Percentiles rank a stretch among this genome's conserved stretches.
phyloP scores from a whole-genome alignment of 2,329 filamentous ascomycete species.

The Pseudocercospora cruenta region DNA sequence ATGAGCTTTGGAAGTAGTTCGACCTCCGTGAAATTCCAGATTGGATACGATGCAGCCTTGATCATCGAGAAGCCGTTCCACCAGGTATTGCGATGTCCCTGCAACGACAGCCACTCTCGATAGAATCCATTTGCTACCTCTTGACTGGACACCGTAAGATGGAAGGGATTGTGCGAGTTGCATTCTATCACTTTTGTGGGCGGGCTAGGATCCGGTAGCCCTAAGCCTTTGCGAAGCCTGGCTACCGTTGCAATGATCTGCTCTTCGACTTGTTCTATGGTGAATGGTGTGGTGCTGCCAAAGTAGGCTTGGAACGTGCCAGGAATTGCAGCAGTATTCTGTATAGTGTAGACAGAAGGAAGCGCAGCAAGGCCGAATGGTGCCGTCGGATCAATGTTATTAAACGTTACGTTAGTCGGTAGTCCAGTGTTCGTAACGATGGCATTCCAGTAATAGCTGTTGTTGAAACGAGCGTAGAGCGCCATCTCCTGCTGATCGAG shows the following conservation, averaged over 20 bases:
- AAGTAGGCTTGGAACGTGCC: constrained; percentile 19
- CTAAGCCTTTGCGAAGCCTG: constrained; percentile 6
- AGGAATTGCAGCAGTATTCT: constrained; percentile 9
- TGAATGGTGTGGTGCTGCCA: constrained; percentile 17
- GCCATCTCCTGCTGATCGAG: constrained; percentile 40
- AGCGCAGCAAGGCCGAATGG: constrained; percentile 25
- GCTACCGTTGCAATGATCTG: constrained; percentile 19
- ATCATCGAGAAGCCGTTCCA: constrained; percentile 38
- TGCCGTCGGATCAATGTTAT: constrained; percentile 21
- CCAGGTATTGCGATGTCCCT: constrained; percentile 34
- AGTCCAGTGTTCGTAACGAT: constrained; percentile 28
- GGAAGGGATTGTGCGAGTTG: constrained; percentile 35
- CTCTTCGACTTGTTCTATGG: constrained; percentile 20
- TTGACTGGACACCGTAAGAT: constrained; percentile 30
- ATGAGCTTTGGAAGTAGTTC: constrained; percentile 19
- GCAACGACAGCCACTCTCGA: constrained; percentile 29
- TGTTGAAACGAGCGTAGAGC: constrained; percentile 46
- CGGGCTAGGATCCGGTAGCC: not conserved
- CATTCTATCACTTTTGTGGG: constrained; percentile 28
- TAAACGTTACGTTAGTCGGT: constrained; percentile 24
- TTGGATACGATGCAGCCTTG: constrained; percentile 36
- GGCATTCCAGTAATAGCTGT: constrained; percentile 33
- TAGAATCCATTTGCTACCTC: constrained; percentile 36
- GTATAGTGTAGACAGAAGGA: constrained; percentile 23
- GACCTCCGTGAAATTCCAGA: constrained; percentile 39